phyloP scores from a whole-genome alignment of 371 early-diverging fungal genomes.

The Apophysomyces sp. region DNA sequence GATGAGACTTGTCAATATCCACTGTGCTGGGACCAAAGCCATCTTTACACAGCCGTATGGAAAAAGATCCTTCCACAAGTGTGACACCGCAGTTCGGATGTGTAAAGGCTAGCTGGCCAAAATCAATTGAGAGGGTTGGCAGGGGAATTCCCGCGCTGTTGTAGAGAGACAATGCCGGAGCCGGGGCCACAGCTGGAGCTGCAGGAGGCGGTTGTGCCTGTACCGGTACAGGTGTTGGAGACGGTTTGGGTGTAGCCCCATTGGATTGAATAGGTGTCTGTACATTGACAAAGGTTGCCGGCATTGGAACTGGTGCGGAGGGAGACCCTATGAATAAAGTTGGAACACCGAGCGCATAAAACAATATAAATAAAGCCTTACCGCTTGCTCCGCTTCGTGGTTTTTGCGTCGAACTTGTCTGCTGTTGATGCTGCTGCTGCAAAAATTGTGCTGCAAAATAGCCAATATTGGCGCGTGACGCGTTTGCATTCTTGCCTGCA shows the following conservation, averaged over 20 bases:
- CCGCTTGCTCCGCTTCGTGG: not conserved
- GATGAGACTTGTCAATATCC: constrained; percentile 48
- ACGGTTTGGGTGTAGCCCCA: constrained; percentile 2
- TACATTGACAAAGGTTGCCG: not conserved
- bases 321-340: too few relatives aligned
- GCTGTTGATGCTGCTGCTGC: constrained; percentile 17
- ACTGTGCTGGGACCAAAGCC: constrained; percentile 44
- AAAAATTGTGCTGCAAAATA: constrained; percentile 12
- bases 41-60: constrained; percentile 48
- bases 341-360: not conserved
- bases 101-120: constrained; percentile 45
- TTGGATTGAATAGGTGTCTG: not conserved
- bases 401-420: not conserved
- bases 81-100: constrained; percentile 64
- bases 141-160: constrained; percentile 47
- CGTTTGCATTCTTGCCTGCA: constrained; percentile 2
- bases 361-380: not conserved
- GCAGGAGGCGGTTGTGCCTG: not conserved
- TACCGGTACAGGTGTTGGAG: not conserved
- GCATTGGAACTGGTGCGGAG: not conserved
- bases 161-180: constrained; percentile 18
- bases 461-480: constrained; percentile 7
- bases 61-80: constrained; percentile 49
- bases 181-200: not conserved
- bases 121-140: constrained; percentile 60